These are phyloP conservation scores for Linnemannia exigua DNA, from an alignment of 192 early-diverging fungal genomes.

Conservation along the genomic window DNA sequence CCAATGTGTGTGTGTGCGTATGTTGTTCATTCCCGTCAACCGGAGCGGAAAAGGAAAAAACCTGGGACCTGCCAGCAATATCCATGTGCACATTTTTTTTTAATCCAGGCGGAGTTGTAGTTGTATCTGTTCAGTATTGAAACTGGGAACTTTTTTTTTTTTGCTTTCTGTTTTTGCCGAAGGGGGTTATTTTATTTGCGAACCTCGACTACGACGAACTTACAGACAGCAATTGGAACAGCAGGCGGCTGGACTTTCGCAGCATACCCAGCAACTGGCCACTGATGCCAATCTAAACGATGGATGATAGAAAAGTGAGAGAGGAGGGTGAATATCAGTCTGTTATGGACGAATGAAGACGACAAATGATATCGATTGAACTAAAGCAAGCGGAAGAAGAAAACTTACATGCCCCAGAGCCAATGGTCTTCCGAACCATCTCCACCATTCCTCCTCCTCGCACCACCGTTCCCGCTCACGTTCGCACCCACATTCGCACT, in stretches of 20 bases:
- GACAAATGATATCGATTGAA: neutral
- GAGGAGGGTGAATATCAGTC: neutral
- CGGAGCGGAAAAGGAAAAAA: neutral
- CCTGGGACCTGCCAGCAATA: neutral
- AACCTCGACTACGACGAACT: too few species aligned
- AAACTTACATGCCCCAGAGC: slow-evolving; percentile 47
- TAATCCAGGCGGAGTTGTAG: neutral
- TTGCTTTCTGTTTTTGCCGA: neutral
- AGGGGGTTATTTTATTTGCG: too few species aligned
- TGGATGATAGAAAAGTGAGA: neutral
- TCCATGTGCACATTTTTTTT: neutral
- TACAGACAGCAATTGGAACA: slow-evolving; percentile 12
- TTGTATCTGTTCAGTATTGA: neutral
- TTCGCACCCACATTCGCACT: neutral
- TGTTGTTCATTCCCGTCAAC: neutral
- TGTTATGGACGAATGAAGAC: neutral
- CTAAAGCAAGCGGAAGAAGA: neutral
- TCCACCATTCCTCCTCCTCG: slow-evolving; percentile 1
- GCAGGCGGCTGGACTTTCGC: slow-evolving; percentile 31
- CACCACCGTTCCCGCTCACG: neutral
- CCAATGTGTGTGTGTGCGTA: neutral
- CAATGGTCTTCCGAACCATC: slow-evolving; percentile 10
- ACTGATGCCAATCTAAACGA: slow-evolving; percentile 9
- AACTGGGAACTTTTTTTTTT: slow-evolving; percentile 14
- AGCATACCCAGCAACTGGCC: slow-evolving; percentile 32